Base-by-base conservation (phyloP, 2,329 filamentous ascomycete genomes). In the Myriosclerotinia curreyana region DNA sequence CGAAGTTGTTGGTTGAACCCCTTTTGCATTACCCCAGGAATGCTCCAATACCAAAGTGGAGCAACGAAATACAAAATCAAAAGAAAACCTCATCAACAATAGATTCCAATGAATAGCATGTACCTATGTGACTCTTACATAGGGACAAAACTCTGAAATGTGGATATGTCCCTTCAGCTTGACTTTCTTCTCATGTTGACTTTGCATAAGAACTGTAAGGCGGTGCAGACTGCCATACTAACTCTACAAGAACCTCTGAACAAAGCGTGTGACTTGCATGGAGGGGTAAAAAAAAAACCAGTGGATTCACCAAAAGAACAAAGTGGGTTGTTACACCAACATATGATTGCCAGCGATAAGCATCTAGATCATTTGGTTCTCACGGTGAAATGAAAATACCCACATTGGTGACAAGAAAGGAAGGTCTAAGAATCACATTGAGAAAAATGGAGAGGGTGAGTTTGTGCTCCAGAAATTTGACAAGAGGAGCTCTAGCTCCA, bases 181-280 rank as follows among this genome's bases (percentile, higher is more conserved):
- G 28, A 22, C 20, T 58, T 58, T 48, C 28, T 34, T 15, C 28
- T 17, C 28, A 22, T 58, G 28, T 28, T 58, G 55, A 46, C 31
- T 22, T 48, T 48, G 42, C 55, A 48, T 48, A 15, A 34, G 40
- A 46, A 25, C 22, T 34, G 49, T 28, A 51, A 51, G 28, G 5
- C 17, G 17, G 28, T 51, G 48, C 48, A 51, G 7, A 36, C 14
- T 36, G 50, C 50, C 40, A 46, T 28, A 14, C 40, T 46, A 56
- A 31, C 28, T 31, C n/a, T 25, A 20, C 17, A 34, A 48, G 20
- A 58, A 34, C 31, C 31, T 56, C 34, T 34, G 51, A 49, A 31
- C 12, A 38, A 58, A 58, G 40, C 58, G 46, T 50, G 46, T 56
- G 40, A 38, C 60, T 56, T 62, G 60, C 60, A 62, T 62, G 42